Conservation (phyloP, 2,329 filamentous ascomycete species). For the Trichoderma atrobrunneum region DNA sequence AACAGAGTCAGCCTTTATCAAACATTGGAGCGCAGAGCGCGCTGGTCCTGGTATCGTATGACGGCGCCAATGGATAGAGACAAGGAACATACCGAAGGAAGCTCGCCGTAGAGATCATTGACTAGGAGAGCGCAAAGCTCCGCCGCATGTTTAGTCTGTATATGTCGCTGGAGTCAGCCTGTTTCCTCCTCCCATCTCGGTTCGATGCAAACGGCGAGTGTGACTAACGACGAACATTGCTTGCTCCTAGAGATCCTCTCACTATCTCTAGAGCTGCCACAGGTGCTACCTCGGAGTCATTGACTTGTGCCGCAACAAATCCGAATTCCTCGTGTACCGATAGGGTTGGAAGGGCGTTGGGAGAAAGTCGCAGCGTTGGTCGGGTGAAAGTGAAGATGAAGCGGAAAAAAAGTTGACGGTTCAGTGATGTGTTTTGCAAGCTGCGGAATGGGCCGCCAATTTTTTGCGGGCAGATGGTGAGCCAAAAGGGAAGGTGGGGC, state of each 20-base stretch:
- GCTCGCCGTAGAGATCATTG: slow-evolving; percentile 84
- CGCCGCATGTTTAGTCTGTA: slow-evolving; percentile 67
- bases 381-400: background rate
- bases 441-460: slow-evolving; percentile 20
- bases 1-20: slow-evolving; percentile 28
- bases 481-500: slow-evolving; percentile 23
- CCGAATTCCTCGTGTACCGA: background rate
- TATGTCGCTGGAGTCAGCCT: slow-evolving; percentile 25
- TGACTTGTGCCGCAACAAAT: slow-evolving; percentile 35
- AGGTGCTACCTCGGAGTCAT: slow-evolving; percentile 67
- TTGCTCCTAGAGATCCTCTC: slow-evolving; percentile 74
- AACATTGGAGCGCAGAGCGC: background rate
- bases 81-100: slow-evolving; percentile 68
- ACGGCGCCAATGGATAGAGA: background rate
- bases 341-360: background rate
- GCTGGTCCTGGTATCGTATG: background rate
- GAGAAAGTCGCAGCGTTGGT: background rate
- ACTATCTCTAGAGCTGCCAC: slow-evolving; percentile 73
- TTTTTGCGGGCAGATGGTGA: slow-evolving; percentile 19
- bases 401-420: slow-evolving; percentile 2
- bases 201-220: slow-evolving; percentile 14
- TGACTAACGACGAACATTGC: slow-evolving; percentile 54
- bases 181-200: background rate
- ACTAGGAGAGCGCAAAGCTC: slow-evolving; percentile 91
- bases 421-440: slow-evolving; percentile 13